A percentile compares a stretch with the other conserved stretches of the same genome.
phyloP scores from a whole-genome alignment of 129 eudicot species.

The Flaveria robusta region DNA sequence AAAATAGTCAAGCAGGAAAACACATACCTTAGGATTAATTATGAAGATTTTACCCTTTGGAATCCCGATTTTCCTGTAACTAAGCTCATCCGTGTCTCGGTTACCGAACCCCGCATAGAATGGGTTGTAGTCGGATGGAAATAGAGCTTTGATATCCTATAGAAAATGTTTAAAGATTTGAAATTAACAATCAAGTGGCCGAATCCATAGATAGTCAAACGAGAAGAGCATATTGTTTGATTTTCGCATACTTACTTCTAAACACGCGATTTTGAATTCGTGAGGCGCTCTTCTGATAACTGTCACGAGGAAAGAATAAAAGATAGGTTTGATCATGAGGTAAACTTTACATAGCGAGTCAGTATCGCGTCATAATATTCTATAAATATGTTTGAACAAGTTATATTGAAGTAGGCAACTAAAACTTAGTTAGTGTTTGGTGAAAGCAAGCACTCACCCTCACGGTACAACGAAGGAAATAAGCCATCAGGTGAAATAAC shows the following conservation, averaged over 20 bases:
- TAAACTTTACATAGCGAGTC: too few species aligned
- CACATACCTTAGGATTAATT: slow-evolving; percentile 87
- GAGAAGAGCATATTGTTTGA: background rate
- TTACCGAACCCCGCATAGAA: slow-evolving; percentile 91
- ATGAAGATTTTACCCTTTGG: slow-evolving; percentile 99
- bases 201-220: background rate
- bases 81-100: slow-evolving; percentile 91
- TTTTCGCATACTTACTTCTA: slow-evolving; percentile 61
- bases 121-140: slow-evolving; percentile 86
- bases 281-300: slow-evolving; percentile 99
- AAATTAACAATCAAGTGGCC: background rate
- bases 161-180: slow-evolving; percentile 2
- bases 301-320: slow-evolving; percentile 35
- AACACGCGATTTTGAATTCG: slow-evolving; percentile 96
- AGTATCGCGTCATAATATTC: background rate
- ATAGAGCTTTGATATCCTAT: slow-evolving; percentile 93
- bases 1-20: background rate
- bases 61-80: slow-evolving; percentile 89
- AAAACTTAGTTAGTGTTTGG: too few species aligned
- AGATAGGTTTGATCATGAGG: background rate
- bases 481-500: slow-evolving; percentile 97
- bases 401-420: background rate
- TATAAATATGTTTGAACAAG: background rate
- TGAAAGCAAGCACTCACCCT: slow-evolving; percentile 51
- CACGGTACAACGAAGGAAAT: slow-evolving; percentile 87